Base-by-base conservation (phyloP, 768 basidiomycete species). In the Clitopilus passeckerianus region DNA sequence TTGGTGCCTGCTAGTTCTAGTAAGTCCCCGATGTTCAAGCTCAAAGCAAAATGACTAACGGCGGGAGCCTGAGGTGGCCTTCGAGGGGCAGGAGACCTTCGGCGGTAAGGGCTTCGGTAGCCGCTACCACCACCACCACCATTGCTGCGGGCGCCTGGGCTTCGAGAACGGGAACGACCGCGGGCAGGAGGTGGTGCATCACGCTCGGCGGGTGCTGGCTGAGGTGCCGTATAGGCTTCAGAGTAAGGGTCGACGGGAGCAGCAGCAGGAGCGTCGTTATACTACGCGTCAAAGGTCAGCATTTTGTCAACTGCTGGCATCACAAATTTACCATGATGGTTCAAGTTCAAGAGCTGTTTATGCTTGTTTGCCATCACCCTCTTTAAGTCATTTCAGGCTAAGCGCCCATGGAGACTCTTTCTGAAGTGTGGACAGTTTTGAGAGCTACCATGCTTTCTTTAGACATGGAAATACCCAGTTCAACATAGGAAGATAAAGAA, bases 171-270 rank as follows among this genome's bases (percentile, higher is more conserved):
- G 64, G 87, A 88, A 58, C 91, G 86, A 53, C 86, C 86, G 60
- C 89, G 82, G 35, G 83, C 66, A 10, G 82, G 72, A 16, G 78
- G 46, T 20, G 46, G 74, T 15, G 75, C 71, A 60, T 89, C 88
- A 52, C 85, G 81, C 63, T 84, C 82, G 27, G 82, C 73, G 30
- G 82, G 66, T 1, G 80, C 71, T 53, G 79, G 77, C 1, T 83
- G 80, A 41, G 86, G 83, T 33, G 83, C 87, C 65, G 82, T 90
- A 75, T 90, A 91, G 55, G 88, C 87, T 70, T 93, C 91, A 44
- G 88, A 84, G 72, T 92, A 92, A 15, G 91, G 90, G 76, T 93
- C 91, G 18, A 86, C 84, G 33, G 86, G 75, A 54, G 83, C 70
- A 59, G 80, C 74, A 5, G 79, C 70, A 65, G 27, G 27, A 30